Evolutionary conservation across 371 early-diverging fungal genomes (phyloP), one percentile per base, ranked within the genome.

Genomic region (Zopfochytrium polystomum): DNA sequence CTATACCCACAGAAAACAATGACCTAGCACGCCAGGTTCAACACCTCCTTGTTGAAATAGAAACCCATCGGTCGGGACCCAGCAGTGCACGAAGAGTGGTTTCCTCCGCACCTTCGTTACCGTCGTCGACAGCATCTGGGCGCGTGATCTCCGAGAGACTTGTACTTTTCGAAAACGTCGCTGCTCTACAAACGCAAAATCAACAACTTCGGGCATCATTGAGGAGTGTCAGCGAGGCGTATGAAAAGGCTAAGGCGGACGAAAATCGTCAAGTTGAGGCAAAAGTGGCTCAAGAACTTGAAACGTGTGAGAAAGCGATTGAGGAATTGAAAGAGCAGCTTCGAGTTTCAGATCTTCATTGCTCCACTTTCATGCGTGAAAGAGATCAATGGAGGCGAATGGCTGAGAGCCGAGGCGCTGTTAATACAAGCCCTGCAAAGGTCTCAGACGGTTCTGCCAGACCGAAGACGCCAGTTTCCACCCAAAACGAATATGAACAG

Each of bases 11-110:
- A 66, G 67, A 67, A 52, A 42, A 47, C 0, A 60, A 66, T 43
- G 70, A 70, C 44, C 61, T 75, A 18, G 66, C 67, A 5, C 63
- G 74, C 20, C 75, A 78, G 55, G 61, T 74, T n/a, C 72, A 74
- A 52, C 67, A 64, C 25, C 67, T 72, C 1, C 60, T 75, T 3
- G 44, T 62, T 18, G 54, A 70, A 50, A 49, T 71, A 22, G 71
- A 71, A 47, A 48, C n/a, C 44, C 27, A 38, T 44, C 56, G 58
- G 44, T 55, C 53, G 7, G 58, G 60, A 11, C 56, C 55, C 11
- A 25, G 50, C 22, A 57, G 61, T 18, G n/a, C 44, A 5, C 43
- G 11, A 9, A 43, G 25, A 22, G 29, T 25, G 6, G 11, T 31
- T 2, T 32, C 31, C 22, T 27, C 32, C 46, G 53, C 54, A 27